Evolutionary conservation across 2,329 filamentous ascomycete species (phyloP).

Genomic region (Xylaria digitata): DNA sequence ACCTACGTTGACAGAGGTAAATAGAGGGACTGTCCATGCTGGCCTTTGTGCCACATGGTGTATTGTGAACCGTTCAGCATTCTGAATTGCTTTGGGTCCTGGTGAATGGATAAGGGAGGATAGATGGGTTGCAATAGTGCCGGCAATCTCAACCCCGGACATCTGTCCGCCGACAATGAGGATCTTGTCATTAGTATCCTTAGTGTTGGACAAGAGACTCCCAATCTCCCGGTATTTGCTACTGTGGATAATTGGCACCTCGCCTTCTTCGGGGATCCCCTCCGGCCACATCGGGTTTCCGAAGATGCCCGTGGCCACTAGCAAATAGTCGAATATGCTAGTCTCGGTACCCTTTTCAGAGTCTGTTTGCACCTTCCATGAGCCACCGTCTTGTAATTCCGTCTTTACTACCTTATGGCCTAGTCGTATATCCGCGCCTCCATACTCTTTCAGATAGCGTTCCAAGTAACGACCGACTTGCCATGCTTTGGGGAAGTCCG

Average conservation of each 20-base stretch:
- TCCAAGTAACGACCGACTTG: constrained; percentile 79
- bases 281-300: constrained; percentile 67
- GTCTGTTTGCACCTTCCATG: constrained; percentile 57
- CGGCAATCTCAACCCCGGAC: constrained; percentile 82
- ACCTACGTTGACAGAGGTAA: constrained; percentile 62
- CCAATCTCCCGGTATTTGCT: constrained; percentile 70
- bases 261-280: constrained; percentile 51
- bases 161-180: constrained; percentile 84
- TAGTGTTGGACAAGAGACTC: constrained; percentile 57
- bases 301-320: constrained; percentile 83
- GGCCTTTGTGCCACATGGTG: constrained; percentile 77
- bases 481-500: constrained; percentile 80
- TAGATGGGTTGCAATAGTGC: constrained; percentile 76
- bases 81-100: constrained; percentile 52
- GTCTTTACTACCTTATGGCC: constrained; percentile 60
- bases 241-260: constrained; percentile 72
- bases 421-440: constrained; percentile 59
- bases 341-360: constrained; percentile 55
- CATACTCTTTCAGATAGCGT: constrained; percentile 70
- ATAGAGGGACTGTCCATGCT: constrained; percentile 76
- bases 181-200: constrained; percentile 66
- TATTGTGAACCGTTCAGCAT: constrained; percentile 66
- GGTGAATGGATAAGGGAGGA: constrained; percentile 71
- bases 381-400: constrained; percentile 50
- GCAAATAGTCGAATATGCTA: constrained; percentile 74